A percentile compares a stretch with the other conserved stretches of the same genome.
Conservation (phyloP, 1,284 basidiomycete genomes). For the Schizophyllum amplum region DNA sequence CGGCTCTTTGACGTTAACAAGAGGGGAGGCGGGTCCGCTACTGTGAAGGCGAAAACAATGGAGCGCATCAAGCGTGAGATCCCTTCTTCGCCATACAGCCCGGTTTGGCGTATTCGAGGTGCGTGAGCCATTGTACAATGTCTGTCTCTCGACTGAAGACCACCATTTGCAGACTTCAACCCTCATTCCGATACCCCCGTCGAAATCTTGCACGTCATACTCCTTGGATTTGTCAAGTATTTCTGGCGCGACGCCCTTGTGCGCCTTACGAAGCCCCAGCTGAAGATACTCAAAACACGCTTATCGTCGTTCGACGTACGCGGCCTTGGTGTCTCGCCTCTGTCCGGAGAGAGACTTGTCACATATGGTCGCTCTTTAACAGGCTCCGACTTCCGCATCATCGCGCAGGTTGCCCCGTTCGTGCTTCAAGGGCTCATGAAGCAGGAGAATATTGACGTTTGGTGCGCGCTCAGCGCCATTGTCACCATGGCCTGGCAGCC, state of each 20-base stretch:
- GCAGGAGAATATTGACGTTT: constrained; percentile 7
- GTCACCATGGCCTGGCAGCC: constrained; percentile 17
- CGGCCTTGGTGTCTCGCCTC: constrained; percentile 20
- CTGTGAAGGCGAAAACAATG: constrained; percentile 12
- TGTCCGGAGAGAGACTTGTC: constrained; percentile 24
- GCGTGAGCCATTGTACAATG: not conserved
- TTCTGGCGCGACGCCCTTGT: constrained; percentile 26
- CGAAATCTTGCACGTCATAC: constrained; percentile 27
- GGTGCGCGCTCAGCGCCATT: constrained; percentile 12
- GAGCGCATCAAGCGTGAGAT: constrained; percentile 9
- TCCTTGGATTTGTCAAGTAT: constrained; percentile 31
- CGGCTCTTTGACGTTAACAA: constrained; percentile 12
- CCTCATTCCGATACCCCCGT: constrained; percentile 22
- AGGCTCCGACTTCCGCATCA: constrained; percentile 26
- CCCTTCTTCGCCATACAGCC: constrained; percentile 15
- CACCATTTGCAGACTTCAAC: constrained; percentile 3
- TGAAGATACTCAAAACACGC: constrained; percentile 15
- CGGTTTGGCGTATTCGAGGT: constrained; percentile 19
- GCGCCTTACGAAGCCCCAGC: constrained; percentile 13
- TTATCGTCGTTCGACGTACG: constrained; percentile 19
- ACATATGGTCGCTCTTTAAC: constrained; percentile 26
- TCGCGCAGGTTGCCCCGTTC: constrained; percentile 30
- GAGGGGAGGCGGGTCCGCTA: constrained; percentile 4
- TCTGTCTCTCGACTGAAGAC: not conserved
- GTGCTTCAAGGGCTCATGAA: constrained; percentile 22